A percentile compares a stretch with the other conserved stretches of the same genome.
These are phyloP conservation scores for Camelina neglecta DNA, from an alignment of 345 rosid species.

Conservation along the genomic window DNA sequence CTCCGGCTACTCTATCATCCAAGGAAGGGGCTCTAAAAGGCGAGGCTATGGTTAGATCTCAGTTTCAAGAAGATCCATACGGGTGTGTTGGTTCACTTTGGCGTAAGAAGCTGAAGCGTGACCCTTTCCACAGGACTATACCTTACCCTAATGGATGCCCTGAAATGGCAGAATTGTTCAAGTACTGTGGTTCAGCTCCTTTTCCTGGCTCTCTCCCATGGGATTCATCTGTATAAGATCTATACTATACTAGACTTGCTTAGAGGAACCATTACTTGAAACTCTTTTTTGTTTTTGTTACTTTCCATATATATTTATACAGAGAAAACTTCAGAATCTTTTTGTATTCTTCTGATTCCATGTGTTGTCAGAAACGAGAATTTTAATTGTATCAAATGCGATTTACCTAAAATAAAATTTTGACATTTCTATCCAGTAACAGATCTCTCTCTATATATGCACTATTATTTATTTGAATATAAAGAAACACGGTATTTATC, in stretches of 20 bases:
- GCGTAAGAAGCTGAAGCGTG: conserved; percentile 86
- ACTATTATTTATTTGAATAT: conserved; percentile 22
- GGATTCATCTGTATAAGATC: conserved; percentile 40
- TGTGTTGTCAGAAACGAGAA: background rate
- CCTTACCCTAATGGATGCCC: conserved; percentile 96
- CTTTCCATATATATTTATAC: conserved; percentile 22
- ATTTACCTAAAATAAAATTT: conserved; percentile 5
- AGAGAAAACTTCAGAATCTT: conserved; percentile 20
- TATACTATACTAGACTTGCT: conserved; percentile 28
- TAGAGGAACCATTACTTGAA: conserved; percentile 4
- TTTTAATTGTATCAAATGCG: conserved; percentile 2
- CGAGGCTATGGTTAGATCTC: conserved; percentile 79
- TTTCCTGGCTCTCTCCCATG: conserved; percentile 88
- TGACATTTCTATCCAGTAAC: conserved; percentile 9
- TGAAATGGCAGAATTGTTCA: conserved; percentile 76
- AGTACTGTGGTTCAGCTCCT: conserved; percentile 76
- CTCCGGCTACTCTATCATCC: conserved; percentile 65
- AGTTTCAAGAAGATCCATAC: conserved; percentile 84
- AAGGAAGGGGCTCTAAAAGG: conserved; percentile 80
- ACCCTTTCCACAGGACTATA: conserved; percentile 89
- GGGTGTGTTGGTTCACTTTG: conserved; percentile 82
- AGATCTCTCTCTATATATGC: background rate
- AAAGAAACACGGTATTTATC: conserved; percentile 27
- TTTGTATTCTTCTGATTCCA: conserved; percentile 7
- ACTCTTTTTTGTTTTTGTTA: conserved; percentile 8